A percentile compares a stretch with the other conserved stretches of the same genome.
Evolutionary conservation across 371 early-diverging fungal species (phyloP).

Genomic region (Mucor piriformis): DNA sequence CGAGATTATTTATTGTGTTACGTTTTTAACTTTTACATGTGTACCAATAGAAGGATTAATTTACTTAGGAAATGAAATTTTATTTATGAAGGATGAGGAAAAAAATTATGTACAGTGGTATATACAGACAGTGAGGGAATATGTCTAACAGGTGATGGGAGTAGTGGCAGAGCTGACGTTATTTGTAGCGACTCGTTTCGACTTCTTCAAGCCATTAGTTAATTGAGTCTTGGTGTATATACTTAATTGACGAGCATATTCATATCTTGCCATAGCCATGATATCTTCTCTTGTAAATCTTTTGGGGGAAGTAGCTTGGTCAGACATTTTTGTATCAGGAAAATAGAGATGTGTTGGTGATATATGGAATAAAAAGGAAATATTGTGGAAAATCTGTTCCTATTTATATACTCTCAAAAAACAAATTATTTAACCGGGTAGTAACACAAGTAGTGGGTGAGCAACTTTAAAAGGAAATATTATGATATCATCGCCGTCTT

Average conservation of each 20-base stretch:
- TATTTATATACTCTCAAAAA: neutral
- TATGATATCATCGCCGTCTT: conserved; percentile 1
- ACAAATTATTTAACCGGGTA: neutral
- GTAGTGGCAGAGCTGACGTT: neutral
- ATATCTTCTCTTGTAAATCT: conserved; percentile 36
- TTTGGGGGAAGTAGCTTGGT: neutral
- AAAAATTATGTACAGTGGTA: too few relatives aligned
- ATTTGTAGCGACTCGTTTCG: neutral
- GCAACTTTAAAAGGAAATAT: neutral
- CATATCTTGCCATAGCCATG: conserved; percentile 43
- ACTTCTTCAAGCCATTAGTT: conserved; percentile 4
- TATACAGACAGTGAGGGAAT: too few relatives aligned
- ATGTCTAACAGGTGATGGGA: neutral
- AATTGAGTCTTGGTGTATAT: conserved; percentile 30
- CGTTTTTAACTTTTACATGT: too few relatives aligned
- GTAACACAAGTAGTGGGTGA: neutral
- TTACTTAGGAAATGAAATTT: too few relatives aligned
- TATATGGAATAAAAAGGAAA: neutral
- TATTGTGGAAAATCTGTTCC: neutral
- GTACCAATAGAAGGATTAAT: too few relatives aligned
- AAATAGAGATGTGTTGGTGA: neutral
- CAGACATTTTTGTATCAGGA: neutral
- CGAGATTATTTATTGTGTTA: too few relatives aligned
- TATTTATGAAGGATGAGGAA: too few relatives aligned
- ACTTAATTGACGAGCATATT: conserved; percentile 47